Evolutionary conservation across 345 rosid species (phyloP).

Genomic region (Raphanus raphanistrum): DNA sequence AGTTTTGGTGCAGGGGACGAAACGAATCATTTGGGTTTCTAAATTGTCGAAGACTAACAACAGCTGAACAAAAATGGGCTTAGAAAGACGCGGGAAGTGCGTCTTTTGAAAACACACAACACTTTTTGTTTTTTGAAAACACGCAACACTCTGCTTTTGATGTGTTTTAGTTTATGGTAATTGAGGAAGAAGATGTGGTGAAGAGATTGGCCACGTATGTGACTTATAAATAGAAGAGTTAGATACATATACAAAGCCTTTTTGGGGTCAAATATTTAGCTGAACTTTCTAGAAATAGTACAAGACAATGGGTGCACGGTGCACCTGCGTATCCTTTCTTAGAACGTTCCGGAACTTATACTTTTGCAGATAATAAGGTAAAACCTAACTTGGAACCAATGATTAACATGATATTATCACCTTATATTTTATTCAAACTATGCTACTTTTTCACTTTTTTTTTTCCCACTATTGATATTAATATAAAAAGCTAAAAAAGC

Average conservation of each 20-base stretch:
- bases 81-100: constrained; percentile 19
- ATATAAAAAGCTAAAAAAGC: too few relatives aligned
- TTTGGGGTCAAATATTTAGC: not conserved
- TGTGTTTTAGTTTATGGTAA: constrained; percentile 17
- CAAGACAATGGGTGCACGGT: not conserved
- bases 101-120: constrained; percentile 8
- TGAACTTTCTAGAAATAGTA: constrained; percentile 46
- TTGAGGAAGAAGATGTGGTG: constrained; percentile 26
- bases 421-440: not conserved
- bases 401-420: not conserved
- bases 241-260: not conserved
- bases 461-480: too few relatives aligned
- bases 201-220: constrained; percentile 20
- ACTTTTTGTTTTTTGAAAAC: not conserved
- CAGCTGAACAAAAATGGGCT: not conserved
- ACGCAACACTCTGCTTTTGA: constrained; percentile 19
- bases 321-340: not conserved
- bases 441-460: not conserved
- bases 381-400: not conserved
- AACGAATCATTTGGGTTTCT: not conserved
- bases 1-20: not conserved
- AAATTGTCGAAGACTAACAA: not conserved
- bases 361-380: not conserved
- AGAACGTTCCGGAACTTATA: constrained; percentile 49
- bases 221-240: not conserved